Evolutionary conservation across 1,284 basidiomycete species (phyloP).

Genomic region (Tilletia walkeri): DNA sequence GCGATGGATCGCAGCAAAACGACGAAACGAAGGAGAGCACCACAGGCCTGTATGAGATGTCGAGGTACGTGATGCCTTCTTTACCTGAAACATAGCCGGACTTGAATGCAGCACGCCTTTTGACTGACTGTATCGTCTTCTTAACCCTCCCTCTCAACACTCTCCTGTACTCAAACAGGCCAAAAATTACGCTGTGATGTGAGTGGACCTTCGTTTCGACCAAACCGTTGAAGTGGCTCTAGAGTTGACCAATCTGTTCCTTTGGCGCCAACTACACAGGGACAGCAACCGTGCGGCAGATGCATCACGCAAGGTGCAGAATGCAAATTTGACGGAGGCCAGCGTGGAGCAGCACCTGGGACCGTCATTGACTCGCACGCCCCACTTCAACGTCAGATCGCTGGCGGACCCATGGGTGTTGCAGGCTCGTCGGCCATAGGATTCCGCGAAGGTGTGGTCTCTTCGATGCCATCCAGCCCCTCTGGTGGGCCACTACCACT

Average conservation of each 20-base stretch:
- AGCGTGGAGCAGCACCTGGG: neutral
- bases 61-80: neutral
- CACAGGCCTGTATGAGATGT: slow-evolving; percentile 16
- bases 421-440: neutral
- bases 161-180: neutral
- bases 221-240: no score
- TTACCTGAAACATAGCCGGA: no score
- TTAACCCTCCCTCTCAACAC: neutral
- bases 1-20: slow-evolving; percentile 4
- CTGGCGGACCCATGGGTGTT: neutral
- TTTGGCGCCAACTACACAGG: neutral
- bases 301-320: slow-evolving; percentile 14
- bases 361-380: neutral
- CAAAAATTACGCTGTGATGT: slow-evolving; percentile 15
- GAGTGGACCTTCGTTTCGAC: neutral
- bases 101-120: neutral
- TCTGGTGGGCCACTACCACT: neutral
- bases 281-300: slow-evolving; percentile 12
- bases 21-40: slow-evolving; percentile 9
- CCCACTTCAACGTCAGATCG: neutral
- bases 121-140: neutral
- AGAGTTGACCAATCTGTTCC: neutral
- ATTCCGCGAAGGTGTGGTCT: slow-evolving; percentile 4
- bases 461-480: slow-evolving; percentile 10
- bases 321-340: slow-evolving; percentile 12